A percentile compares a stretch with the other conserved stretches of the same genome.
Evolutionary conservation across 768 basidiomycete species (phyloP).

Genomic region (Serendipita sp.): DNA sequence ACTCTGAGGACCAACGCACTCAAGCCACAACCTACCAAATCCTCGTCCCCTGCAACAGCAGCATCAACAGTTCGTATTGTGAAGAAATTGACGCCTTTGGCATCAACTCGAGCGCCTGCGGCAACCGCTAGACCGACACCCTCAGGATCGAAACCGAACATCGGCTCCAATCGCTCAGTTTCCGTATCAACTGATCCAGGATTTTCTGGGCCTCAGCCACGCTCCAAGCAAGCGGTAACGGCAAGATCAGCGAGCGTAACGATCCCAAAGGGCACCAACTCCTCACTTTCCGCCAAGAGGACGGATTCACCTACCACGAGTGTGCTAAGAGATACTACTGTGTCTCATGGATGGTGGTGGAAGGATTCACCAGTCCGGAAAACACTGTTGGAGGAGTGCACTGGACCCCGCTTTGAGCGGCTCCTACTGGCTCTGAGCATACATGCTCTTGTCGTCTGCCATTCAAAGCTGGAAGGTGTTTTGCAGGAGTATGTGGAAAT

Average conservation of each 20-base stretch:
- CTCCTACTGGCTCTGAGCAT: background rate
- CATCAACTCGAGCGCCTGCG: no score
- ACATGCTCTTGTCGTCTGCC: background rate
- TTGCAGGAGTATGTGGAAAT: background rate
- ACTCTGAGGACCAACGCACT: conserved; percentile 20
- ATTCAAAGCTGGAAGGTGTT: background rate
- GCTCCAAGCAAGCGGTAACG: background rate
- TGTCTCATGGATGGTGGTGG: conserved; percentile 37
- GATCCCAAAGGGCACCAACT: background rate
- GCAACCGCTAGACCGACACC: no score
- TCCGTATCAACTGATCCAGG: conserved; percentile 15
- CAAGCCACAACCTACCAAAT: background rate
- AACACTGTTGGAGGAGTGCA: conserved; percentile 39
- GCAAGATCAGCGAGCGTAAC: background rate
- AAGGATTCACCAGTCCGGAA: conserved; percentile 39
- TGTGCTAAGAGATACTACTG: background rate
- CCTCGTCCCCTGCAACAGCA: background rate
- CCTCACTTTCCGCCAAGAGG: background rate
- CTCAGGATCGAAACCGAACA: background rate
- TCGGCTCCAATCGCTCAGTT: background rate
- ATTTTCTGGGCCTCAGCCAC: conserved; percentile 16
- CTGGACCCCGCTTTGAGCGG: conserved; percentile 18
- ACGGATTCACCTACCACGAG: no score
- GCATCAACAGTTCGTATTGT: background rate
- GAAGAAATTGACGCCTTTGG: no score